These are phyloP conservation scores for Candida ficus DNA, from an alignment of 805 yeast species.

Conservation along the genomic window DNA sequence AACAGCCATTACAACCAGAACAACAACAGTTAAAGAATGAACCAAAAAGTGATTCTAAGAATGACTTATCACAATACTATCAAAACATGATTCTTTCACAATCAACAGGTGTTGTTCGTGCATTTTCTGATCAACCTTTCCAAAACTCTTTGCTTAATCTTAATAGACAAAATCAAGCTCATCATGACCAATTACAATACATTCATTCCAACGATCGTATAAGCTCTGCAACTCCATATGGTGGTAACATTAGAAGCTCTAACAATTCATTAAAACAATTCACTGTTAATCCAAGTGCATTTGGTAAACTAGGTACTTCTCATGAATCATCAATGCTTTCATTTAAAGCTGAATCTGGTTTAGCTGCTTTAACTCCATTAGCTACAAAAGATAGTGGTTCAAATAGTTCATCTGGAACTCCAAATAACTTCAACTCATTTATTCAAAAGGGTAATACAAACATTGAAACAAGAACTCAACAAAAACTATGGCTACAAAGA, in stretches of 20 bases:
- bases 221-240: conserved; percentile 9
- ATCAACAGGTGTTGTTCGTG: conserved; percentile 46
- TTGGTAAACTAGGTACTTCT: conserved; percentile 11
- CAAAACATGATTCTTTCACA: conserved; percentile 46
- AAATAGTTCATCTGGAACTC: conserved; percentile 13
- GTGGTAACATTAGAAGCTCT: conserved; percentile 1
- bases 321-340: conserved; percentile 19
- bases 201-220: conserved; percentile 27
- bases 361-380: conserved; percentile 23
- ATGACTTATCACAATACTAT: conserved; percentile 28
- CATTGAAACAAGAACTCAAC: conserved; percentile 72
- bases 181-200: conserved; percentile 14
- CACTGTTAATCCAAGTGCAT: conserved; percentile 12
- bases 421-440: conserved; percentile 37
- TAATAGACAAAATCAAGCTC: conserved; percentile 9
- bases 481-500: conserved; percentile 76
- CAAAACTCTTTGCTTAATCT: conserved; percentile 21
- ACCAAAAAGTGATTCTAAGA: conserved; percentile 19
- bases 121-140: conserved; percentile 30
- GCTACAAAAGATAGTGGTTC: conserved; percentile 18
- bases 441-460: conserved; percentile 32
- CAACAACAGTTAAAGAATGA: conserved; percentile 1
- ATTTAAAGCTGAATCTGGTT: conserved; percentile 19
- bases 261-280: conserved; percentile 23
- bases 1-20: conserved; percentile 3